Base-by-base conservation (phyloP, 805 yeast genomes). In the Saturnispora kantuleensis region DNA sequence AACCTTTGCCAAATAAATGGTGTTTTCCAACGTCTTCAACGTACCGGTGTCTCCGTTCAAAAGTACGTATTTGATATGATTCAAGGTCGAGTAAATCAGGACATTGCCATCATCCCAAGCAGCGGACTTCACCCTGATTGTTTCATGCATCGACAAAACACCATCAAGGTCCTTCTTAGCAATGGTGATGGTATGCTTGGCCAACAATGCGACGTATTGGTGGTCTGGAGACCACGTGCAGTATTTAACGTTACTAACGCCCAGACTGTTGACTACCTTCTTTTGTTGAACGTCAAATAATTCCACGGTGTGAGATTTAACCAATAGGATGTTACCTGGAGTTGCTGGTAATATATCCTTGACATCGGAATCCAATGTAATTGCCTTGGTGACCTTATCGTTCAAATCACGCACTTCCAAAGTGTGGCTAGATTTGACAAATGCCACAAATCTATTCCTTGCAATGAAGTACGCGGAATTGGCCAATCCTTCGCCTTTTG, bases 21-120 rank as follows among this genome's bases (percentile, higher is more conserved):
- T 89, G 58, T 84, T 84, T 53, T 83, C 93, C 56, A 90, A 71
- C 16, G 98, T 93, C 66, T 86, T 87, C 55, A 93, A 84, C 41
- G 93, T 88, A 57, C 99, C 99, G 55, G 71, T 78, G 62, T 94
- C 98, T 56, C 98, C 98, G 59, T 89, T 93, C 59, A 90, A 71
- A 58, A 93, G 70, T 39, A 90, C 82, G 66, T 90, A 93, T 67
- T 90, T 93, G 67, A 94, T 83, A 64, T 93, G 99, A 67, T 90
- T 90, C 63, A 93, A 73, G 7, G 99, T 93, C 16, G 97, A 83
- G 67, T 90, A 93, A 53, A 93, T 73, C 62, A 93, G 74, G 30
- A 94, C 95, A 43, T 90, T 90, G 40, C 84, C 70, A 55, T 88
- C 96, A 63, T 93, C 97, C 97, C 97, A 93, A 15, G 95, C 86